Conservation (phyloP, 2,329 filamentous ascomycete species). For the Teratosphaeria viscida region DNA sequence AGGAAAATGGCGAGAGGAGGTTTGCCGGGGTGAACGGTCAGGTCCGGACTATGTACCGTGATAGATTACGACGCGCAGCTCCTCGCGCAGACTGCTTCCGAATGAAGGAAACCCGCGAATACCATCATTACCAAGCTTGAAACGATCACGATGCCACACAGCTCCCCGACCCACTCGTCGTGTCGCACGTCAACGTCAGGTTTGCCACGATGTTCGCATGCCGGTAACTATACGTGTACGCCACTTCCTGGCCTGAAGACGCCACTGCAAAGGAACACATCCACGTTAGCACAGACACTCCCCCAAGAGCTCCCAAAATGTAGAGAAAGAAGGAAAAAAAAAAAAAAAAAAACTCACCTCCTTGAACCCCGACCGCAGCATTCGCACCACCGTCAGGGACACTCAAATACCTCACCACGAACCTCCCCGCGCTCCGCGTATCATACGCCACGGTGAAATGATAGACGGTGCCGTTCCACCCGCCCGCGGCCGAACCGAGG, state of each 20-base stretch:
- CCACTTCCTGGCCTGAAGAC: constrained; percentile 1
- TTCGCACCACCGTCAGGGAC: constrained; percentile 13
- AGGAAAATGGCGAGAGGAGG: constrained; percentile 52
- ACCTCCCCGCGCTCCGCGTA: constrained; percentile 18
- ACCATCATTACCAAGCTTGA: background rate
- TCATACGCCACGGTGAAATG: constrained; percentile 25
- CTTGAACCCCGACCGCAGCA: constrained; percentile 20
- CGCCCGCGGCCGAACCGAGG: constrained; percentile 11
- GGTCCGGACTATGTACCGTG: background rate
- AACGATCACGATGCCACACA: background rate
- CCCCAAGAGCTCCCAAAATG: too few species aligned
- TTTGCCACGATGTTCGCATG: background rate
- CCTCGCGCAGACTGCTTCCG: background rate
- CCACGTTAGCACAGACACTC: background rate
- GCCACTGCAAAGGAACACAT: constrained; percentile 1
- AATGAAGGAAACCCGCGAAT: background rate
- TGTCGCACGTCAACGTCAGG: constrained; percentile 1
- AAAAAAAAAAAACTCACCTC: constrained; percentile 16
- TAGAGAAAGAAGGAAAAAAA: background rate
- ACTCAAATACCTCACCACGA: constrained; percentile 20
- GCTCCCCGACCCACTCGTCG: background rate
- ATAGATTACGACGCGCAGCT: background rate
- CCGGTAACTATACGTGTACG: background rate
- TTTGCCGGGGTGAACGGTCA: constrained; percentile 28
- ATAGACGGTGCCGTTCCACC: constrained; percentile 10